A percentile compares a stretch with the other conserved stretches of the same genome.
These are phyloP conservation scores for Sarocladium oryzae DNA, from an alignment of 2,329 filamentous ascomycete genomes.

Conservation along the genomic window DNA sequence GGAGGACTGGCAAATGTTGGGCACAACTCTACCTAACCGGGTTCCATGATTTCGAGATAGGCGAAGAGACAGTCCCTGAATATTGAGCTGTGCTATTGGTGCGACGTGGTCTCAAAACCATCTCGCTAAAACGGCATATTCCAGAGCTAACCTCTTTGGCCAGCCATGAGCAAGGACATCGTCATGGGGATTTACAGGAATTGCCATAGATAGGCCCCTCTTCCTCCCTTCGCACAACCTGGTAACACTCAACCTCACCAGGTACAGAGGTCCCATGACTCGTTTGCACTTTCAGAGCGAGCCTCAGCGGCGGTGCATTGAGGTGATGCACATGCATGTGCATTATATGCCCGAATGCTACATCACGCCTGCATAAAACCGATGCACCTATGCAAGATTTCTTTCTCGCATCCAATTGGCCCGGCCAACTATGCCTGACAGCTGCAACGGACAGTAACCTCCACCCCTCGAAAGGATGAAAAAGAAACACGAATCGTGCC, in stretches of 20 bases:
- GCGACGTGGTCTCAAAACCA: not conserved
- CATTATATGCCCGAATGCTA: not conserved
- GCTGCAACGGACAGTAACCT: not conserved
- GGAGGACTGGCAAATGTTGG: not conserved
- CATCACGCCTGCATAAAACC: not conserved
- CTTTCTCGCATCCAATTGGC: not conserved
- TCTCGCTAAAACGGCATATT: not conserved
- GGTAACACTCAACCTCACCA: too few species aligned
- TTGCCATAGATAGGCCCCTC: not conserved
- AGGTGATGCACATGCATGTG: not conserved
- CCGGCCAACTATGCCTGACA: not conserved
- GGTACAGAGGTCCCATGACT: too few species aligned
- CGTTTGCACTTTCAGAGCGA: too few species aligned
- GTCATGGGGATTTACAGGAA: not conserved
- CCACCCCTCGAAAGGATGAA: not conserved
- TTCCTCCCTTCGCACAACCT: too few species aligned
- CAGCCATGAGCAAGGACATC: not conserved
- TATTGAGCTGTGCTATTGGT: not conserved
- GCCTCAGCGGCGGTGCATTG: not conserved
- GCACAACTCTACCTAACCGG: not conserved
- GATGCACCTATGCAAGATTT: not conserved
- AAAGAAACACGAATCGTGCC: slow-evolving; percentile 3
- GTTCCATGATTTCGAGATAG: not conserved
- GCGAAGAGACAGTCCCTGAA: not conserved
- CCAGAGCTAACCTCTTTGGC: not conserved